phyloP scores from a whole-genome alignment of 2,329 filamentous ascomycete genomes.

The Xylaria sp. region DNA sequence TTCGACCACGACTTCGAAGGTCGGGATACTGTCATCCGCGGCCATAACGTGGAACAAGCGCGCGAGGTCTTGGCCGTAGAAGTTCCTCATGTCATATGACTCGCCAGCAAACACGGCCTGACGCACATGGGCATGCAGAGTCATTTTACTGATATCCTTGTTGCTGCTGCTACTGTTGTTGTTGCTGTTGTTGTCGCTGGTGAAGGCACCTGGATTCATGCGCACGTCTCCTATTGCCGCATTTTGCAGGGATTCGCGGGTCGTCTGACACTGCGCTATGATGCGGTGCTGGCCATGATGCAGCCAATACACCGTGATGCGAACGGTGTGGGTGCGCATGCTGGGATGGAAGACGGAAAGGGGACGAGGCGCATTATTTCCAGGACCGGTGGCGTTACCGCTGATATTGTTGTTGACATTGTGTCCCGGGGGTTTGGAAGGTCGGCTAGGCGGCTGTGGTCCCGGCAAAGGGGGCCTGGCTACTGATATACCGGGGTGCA shows the following conservation, averaged over 20 bases:
- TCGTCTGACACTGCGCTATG: conserved; percentile 42
- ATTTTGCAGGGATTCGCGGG: conserved; percentile 44
- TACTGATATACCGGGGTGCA: conserved; percentile 6
- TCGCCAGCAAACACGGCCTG: conserved; percentile 24
- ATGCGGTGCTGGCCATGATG: conserved; percentile 45
- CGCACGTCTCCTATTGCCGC: conserved; percentile 42
- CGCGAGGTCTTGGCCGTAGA: conserved; percentile 25
- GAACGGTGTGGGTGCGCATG: conserved; percentile 41
- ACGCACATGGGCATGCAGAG: conserved; percentile 28
- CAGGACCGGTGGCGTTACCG: conserved; percentile 3
- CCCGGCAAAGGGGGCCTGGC: conserved; percentile 9
- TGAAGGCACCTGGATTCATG: conserved; percentile 22
- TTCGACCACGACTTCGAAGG: conserved; percentile 31
- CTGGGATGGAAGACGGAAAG: conserved; percentile 19
- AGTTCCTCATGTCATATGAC: conserved; percentile 28
- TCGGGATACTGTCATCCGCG: conserved; percentile 17
- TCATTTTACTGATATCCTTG: background rate
- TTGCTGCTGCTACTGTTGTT: background rate
- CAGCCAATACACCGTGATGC: conserved; percentile 46
- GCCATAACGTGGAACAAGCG: conserved; percentile 26
- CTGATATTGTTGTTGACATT: conserved; percentile 13
- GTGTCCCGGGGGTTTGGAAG: conserved; percentile 1
- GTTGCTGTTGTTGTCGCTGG: conserved; percentile 4
- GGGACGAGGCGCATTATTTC: conserved; percentile 21
- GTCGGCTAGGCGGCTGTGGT: conserved; percentile 3